phyloP scores from a whole-genome alignment of 345 rosid genomes.

The Dovyalis caffra region DNA sequence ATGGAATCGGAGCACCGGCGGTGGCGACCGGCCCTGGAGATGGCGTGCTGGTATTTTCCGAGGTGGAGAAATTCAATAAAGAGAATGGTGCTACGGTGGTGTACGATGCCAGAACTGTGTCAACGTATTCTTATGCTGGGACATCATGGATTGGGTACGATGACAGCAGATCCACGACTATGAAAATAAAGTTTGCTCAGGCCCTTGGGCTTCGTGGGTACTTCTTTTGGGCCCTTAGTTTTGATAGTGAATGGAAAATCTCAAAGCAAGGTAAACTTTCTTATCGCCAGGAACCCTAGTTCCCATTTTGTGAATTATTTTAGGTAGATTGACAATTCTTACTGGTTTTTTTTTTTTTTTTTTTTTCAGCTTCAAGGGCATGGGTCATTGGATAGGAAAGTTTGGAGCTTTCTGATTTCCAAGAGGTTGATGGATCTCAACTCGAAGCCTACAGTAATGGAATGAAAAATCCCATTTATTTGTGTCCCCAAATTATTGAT shows the following conservation, averaged over 20 bases:
- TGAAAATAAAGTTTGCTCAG: slow-evolving; percentile 51
- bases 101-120: slow-evolving; percentile 40
- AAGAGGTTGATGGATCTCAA: too few relatives aligned
- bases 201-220: slow-evolving; percentile 58
- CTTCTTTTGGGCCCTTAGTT: slow-evolving; percentile 69
- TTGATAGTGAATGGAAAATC: slow-evolving; percentile 51
- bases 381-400: too few relatives aligned
- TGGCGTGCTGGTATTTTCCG: slow-evolving; percentile 20
- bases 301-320: too few relatives aligned
- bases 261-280: slow-evolving; percentile 39
- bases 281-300: not conserved
- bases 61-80: slow-evolving; percentile 37
- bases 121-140: slow-evolving; percentile 41
- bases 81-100: slow-evolving; percentile 33
- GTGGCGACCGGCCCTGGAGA: slow-evolving; percentile 37
- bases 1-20: slow-evolving; percentile 53
- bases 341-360: too few relatives aligned
- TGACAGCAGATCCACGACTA: slow-evolving; percentile 41
- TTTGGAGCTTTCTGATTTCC: too few relatives aligned
- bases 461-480: too few relatives aligned
- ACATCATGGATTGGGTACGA: slow-evolving; percentile 49
- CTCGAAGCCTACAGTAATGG: too few relatives aligned
- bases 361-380: too few relatives aligned
- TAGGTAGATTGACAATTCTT: too few relatives aligned
- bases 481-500: too few relatives aligned